Evolutionary conservation across 148 eudicot genomes (phyloP), one percentile per base, ranked within the genome.

Genomic region (Nyssa sinensis): DNA sequence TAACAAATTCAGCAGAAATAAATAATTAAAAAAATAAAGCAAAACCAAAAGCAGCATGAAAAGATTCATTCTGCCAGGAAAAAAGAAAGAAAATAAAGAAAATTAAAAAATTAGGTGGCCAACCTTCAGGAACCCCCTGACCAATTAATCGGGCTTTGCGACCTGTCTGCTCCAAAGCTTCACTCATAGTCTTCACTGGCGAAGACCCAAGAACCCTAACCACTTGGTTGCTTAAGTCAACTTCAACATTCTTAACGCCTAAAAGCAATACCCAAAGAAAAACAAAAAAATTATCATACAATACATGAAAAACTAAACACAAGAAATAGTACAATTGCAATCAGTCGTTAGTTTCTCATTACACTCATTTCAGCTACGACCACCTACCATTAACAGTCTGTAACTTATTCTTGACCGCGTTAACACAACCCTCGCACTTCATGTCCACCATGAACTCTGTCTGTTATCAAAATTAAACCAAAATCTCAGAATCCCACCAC

Each of bases 371-470:
- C 3, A 58, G 64, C 44, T 62, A 21, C 14, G 9, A 64, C 29
- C 59, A 77, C 81, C 55, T 73, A 92, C 99, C 99, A 66, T 88
- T 83, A 73, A 95, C 76, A 29, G 90, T 89, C 78, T 85, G 82
- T 74, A 95, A 65, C 73, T 93, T 95, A 74, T 68, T 85, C 82
- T 82, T 89, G 57, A 95, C 97, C 25, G 97, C 82, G 31, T 72
- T 85, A 30, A 93, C 97, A 84, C 99, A 92, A 29, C 94, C 94
- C 69, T 95, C 96, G 74, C 99, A 89, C 73, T 80, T 83, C 97
- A 94, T 94, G 77, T 94, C 96, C 82, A 94, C 98, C 98, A 94
- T 89, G 67, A 87, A 94, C 78, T 94, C 98, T 21, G 97, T 94
- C 98, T 94, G 91, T 64, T 67, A 35, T 30, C 66, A 76, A 62